phyloP scores from a whole-genome alignment of 1,284 basidiomycete genomes.

The Coniophora puteana region DNA sequence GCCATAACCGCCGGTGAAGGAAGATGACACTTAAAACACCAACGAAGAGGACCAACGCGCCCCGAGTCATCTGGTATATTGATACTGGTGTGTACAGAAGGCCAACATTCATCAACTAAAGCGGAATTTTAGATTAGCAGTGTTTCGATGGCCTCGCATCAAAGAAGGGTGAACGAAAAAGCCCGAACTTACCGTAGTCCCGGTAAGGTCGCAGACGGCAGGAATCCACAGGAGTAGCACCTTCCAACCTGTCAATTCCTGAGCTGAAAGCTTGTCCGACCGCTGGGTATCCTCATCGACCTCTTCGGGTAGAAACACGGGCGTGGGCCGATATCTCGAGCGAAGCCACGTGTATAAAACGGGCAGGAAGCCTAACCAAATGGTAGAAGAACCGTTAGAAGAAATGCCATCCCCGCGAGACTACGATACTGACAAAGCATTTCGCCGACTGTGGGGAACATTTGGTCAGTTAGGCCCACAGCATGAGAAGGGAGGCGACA shows the following conservation, averaged over 20 bases:
- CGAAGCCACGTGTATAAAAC: slow-evolving; percentile 68
- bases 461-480: slow-evolving; percentile 26
- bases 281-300: slow-evolving; percentile 37
- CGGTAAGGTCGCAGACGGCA: slow-evolving; percentile 85
- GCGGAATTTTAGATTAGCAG: no score
- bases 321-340: slow-evolving; percentile 40
- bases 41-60: slow-evolving; percentile 96
- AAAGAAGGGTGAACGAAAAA: slow-evolving; percentile 9
- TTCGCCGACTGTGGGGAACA: slow-evolving; percentile 70
- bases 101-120: slow-evolving; percentile 96
- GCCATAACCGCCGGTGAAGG: slow-evolving; percentile 75
- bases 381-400: slow-evolving; percentile 22
- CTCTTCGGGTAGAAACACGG: slow-evolving; percentile 56
- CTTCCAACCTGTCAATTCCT: slow-evolving; percentile 62
- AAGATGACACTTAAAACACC: slow-evolving; percentile 92
- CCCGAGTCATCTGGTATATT: slow-evolving; percentile 98
- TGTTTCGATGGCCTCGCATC: no score
- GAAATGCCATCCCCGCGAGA: slow-evolving; percentile 14
- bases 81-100: slow-evolving; percentile 95
- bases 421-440: slow-evolving; percentile 73
- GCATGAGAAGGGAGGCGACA: slow-evolving; percentile 32
- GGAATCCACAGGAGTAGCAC: slow-evolving; percentile 81
- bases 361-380: slow-evolving; percentile 71
- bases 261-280: slow-evolving; percentile 34
- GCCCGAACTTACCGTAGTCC: slow-evolving; percentile 66